Percentiles rank a stretch among this genome's conserved stretches.
Conservation (phyloP, 805 yeast species). For the Candida caryicola region DNA sequence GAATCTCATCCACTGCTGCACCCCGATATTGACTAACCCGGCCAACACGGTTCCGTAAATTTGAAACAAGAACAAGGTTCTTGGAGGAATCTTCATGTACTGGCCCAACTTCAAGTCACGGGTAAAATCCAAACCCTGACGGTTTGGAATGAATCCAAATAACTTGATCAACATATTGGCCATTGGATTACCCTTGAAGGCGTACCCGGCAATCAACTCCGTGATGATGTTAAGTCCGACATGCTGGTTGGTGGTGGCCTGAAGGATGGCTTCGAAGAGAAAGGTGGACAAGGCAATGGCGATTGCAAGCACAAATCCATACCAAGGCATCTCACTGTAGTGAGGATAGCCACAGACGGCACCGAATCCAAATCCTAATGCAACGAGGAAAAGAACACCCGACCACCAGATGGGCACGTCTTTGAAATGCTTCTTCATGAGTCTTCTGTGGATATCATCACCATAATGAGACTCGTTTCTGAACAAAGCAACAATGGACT, state of each 20-base stretch:
- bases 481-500: constrained; percentile 14
- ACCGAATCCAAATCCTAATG: constrained; percentile 16
- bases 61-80: constrained; percentile 16
- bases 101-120: constrained; percentile 19
- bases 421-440: constrained; percentile 17
- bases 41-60: constrained; percentile 19
- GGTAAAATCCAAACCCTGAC: constrained; percentile 17
- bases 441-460: constrained; percentile 20
- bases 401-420: constrained; percentile 24
- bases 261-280: constrained; percentile 17
- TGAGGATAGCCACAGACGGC: constrained; percentile 15
- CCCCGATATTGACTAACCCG: constrained; percentile 21
- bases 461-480: constrained; percentile 14
- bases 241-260: constrained; percentile 19
- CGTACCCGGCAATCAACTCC: constrained; percentile 18
- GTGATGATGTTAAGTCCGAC: constrained; percentile 19
- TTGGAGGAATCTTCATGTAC: constrained; percentile 20
- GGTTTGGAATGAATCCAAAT: constrained; percentile 18
- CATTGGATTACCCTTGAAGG: constrained; percentile 17
- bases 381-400: constrained; percentile 21
- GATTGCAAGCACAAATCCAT: constrained; percentile 16
- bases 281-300: constrained; percentile 13
- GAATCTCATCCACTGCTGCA: constrained; percentile 22
- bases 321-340: constrained; percentile 16
- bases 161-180: constrained; percentile 20